These are phyloP conservation scores for Dionaea muscipula DNA, from an alignment of 179 eudicot species.

Conservation along the genomic window DNA sequence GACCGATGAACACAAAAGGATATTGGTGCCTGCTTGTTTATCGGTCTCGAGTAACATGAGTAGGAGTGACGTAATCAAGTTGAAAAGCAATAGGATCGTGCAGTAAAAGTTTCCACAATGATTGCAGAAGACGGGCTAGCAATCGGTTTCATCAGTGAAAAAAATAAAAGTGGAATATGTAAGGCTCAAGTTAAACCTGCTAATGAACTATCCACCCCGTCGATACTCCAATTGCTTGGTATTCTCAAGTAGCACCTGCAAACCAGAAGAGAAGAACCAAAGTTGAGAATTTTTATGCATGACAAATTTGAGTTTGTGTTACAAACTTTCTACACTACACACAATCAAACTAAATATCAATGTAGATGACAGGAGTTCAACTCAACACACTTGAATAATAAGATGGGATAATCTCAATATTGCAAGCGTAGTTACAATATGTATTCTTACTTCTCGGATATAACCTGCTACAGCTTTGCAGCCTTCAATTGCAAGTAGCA, in stretches of 20 bases:
- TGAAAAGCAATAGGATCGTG: too few relatives aligned
- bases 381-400: not conserved
- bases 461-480: slow-evolving; percentile 89
- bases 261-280: not conserved
- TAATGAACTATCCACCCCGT: slow-evolving; percentile 36
- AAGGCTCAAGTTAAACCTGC: slow-evolving; percentile 5
- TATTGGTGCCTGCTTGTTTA: too few relatives aligned
- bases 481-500: slow-evolving; percentile 89
- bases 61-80: too few relatives aligned
- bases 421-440: not conserved
- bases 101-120: too few relatives aligned
- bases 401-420: not conserved
- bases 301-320: too few relatives aligned
- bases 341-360: too few relatives aligned
- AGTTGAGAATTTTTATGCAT: too few relatives aligned
- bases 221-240: slow-evolving; percentile 67
- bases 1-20: too few relatives aligned
- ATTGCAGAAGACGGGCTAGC: too few relatives aligned
- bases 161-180: not conserved
- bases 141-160: too few relatives aligned
- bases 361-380: not conserved
- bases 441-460: slow-evolving; percentile 61
- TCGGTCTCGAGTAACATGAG: too few relatives aligned
- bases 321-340: too few relatives aligned
- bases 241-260: slow-evolving; percentile 59